Evolutionary conservation across 2,329 filamentous ascomycete species (phyloP).

Genomic region (Alternaria sp.): DNA sequence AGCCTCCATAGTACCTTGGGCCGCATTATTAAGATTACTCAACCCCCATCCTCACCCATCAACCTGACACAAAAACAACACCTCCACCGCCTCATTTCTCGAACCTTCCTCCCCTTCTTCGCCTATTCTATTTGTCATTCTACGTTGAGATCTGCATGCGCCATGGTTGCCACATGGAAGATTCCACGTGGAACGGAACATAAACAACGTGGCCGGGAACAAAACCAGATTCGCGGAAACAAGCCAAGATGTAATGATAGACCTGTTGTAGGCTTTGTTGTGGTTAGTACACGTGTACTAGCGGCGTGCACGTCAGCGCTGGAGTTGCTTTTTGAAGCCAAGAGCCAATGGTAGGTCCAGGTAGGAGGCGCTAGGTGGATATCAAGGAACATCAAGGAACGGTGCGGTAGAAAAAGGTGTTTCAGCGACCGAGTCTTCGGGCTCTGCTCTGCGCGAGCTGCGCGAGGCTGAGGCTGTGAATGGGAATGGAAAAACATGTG

Average conservation of each 20-base stretch:
- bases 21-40: neutral
- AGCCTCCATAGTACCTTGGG: neutral
- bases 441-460: neutral
- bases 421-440: neutral
- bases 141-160: neutral
- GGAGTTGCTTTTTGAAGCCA: neutral
- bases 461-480: neutral
- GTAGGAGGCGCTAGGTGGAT: neutral
- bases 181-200: conserved; percentile 1
- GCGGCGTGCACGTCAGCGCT: neutral
- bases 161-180: neutral
- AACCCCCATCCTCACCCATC: neutral
- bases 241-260: neutral
- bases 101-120: neutral
- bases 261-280: neutral
- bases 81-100: neutral
- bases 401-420: neutral
- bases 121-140: conserved; percentile 2
- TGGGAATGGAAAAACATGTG: neutral
- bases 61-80: neutral
- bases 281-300: neutral
- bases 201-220: neutral
- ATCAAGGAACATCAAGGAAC: neutral
- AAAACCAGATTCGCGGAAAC: neutral
- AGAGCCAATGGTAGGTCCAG: neutral